These are phyloP conservation scores for Immersiporthe knoxdaviesiana DNA, from an alignment of 2,329 filamentous ascomycete genomes.

Conservation along the genomic window DNA sequence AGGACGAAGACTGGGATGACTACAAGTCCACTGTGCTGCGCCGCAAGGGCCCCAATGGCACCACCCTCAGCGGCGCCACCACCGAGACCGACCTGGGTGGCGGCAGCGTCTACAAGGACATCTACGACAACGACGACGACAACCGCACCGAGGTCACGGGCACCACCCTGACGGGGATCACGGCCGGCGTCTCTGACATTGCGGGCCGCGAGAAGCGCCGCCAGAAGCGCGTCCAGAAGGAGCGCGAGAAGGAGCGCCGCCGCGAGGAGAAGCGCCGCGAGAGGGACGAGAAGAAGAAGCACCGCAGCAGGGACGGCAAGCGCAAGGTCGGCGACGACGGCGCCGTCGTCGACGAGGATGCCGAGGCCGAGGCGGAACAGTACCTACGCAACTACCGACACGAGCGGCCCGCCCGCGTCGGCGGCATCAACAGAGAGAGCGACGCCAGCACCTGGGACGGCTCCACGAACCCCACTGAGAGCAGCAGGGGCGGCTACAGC, in stretches of 20 bases:
- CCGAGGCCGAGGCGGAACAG: conserved; percentile 65
- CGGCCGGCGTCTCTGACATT: conserved; percentile 60
- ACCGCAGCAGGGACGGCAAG: conserved; percentile 37
- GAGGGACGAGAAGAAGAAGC: conserved; percentile 38
- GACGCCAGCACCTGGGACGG: conserved; percentile 84
- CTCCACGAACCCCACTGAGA: conserved; percentile 67
- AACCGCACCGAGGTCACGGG: conserved; percentile 45
- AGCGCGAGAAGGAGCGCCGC: conserved; percentile 51
- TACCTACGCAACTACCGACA: conserved; percentile 83
- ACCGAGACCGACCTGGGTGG: conserved; percentile 84
- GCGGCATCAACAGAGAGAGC: conserved; percentile 81
- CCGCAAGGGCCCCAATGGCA: conserved; percentile 86
- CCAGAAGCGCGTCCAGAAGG: conserved; percentile 57
- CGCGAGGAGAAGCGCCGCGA: conserved; percentile 41
- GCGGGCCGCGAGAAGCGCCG: conserved; percentile 57
- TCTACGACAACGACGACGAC: conserved; percentile 43
- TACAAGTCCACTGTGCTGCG: conserved; percentile 95
- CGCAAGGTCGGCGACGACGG: conserved; percentile 61
- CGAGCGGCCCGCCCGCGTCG: conserved; percentile 84
- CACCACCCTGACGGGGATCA: conserved; percentile 55
- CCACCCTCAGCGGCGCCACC: conserved; percentile 80
- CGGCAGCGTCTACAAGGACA: conserved; percentile 79
- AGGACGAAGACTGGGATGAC: conserved; percentile 90
- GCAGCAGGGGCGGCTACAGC: conserved; percentile 40
- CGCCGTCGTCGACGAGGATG: conserved; percentile 64